Evolutionary conservation across 2,329 filamentous ascomycete species (phyloP).

Genomic region (Colletotrichum viniferum): DNA sequence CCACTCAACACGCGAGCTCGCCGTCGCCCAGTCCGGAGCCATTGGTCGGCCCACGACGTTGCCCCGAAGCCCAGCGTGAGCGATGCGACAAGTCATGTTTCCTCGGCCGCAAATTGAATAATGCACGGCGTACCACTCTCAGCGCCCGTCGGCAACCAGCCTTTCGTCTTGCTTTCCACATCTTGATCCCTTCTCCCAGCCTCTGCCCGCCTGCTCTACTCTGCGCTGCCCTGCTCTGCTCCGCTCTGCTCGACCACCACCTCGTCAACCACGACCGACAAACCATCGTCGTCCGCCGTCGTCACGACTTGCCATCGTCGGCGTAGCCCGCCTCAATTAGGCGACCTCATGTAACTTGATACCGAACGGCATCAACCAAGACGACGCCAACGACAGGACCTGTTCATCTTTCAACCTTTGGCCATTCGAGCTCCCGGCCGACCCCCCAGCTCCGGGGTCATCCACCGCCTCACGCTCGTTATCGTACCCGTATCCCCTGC

Average conservation of each 20-base stretch:
- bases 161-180: neutral
- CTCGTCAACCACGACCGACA: neutral
- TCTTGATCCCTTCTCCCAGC: neutral
- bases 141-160: neutral
- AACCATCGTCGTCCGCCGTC: neutral
- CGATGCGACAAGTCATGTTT: slow-evolving; percentile 21
- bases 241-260: neutral
- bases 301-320: neutral
- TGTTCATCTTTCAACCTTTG: neutral
- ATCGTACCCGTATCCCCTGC: neutral
- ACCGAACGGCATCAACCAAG: neutral
- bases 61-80: neutral
- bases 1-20: neutral
- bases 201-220: neutral
- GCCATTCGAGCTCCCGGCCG: neutral
- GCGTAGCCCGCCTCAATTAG: neutral
- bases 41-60: neutral
- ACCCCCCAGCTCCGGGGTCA: neutral
- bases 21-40: neutral
- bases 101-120: slow-evolving; percentile 9
- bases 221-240: neutral
- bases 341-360: neutral
- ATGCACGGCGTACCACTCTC: slow-evolving; percentile 1
- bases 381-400: neutral
- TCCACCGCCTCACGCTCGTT: slow-evolving; percentile 3